Conservation (phyloP, 2,329 filamentous ascomycete species). For the Nannizziopsis arthrosporioides region DNA sequence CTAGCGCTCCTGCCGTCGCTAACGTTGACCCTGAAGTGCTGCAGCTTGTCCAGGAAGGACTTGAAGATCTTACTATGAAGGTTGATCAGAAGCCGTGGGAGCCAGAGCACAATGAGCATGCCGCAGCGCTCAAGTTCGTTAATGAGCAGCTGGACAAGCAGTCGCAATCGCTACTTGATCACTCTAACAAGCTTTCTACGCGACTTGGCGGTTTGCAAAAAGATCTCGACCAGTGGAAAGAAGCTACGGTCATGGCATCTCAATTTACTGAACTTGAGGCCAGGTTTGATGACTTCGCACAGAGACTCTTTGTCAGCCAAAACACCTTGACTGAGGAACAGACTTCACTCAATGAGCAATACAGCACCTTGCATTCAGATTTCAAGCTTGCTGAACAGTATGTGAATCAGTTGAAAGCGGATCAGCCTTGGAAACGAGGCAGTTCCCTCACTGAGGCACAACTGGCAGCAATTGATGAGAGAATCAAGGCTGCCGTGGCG, state of each 20-base stretch:
- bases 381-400: conserved; percentile 3
- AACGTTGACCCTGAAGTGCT: neutral
- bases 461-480: conserved; percentile 1
- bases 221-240: conserved; percentile 6
- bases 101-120: neutral
- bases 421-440: conserved; percentile 6
- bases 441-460: conserved; percentile 3
- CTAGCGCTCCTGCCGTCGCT: neutral
- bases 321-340: neutral
- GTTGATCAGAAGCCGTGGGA: conserved; percentile 3
- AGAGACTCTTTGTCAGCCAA: conserved; percentile 1
- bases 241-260: neutral
- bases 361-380: neutral
- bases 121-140: neutral
- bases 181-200: neutral
- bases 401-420: conserved; percentile 6
- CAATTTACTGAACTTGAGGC: neutral
- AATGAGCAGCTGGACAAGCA: conserved; percentile 1
- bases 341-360: neutral
- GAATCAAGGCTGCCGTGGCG: conserved; percentile 3
- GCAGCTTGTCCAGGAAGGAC: neutral
- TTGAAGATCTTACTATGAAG: neutral
- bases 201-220: neutral
- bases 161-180: neutral
- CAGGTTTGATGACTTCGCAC: neutral